Evolutionary conservation across 2,329 filamentous ascomycete species (phyloP).

Genomic region (Ophiostoma pallidulum): DNA sequence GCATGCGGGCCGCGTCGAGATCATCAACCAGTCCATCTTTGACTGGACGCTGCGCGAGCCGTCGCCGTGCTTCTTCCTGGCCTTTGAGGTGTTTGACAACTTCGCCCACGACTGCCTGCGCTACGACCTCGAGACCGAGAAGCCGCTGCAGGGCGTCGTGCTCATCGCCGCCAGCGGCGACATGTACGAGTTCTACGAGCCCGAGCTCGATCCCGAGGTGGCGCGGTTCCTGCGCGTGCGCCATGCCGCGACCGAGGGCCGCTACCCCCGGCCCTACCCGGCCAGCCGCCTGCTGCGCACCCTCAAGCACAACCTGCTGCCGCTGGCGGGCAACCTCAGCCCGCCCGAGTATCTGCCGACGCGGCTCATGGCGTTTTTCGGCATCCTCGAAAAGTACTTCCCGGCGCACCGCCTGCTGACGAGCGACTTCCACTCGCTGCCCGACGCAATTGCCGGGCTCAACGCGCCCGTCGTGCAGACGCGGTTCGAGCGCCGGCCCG

Average conservation of each 20-base stretch:
- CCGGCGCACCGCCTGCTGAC: conserved; percentile 81
- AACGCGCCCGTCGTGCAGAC: conserved; percentile 97
- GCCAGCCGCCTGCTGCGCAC: conserved; percentile 46
- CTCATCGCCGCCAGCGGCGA: conserved; percentile 78
- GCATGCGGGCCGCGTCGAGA: conserved; percentile 79
- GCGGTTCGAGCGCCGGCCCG: conserved; percentile 73
- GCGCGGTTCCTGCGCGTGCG: conserved; percentile 77
- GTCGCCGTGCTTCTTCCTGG: conserved; percentile 92
- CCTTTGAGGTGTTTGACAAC: conserved; percentile 97
- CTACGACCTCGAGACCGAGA: conserved; percentile 73
- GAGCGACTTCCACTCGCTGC: conserved; percentile 81
- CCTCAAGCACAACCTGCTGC: conserved; percentile 54
- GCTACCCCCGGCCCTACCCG: conserved; percentile 53
- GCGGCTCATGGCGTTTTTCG: conserved; percentile 92
- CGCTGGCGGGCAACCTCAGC: conserved; percentile 60
- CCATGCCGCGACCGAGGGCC: conserved; percentile 59
- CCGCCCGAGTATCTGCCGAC: conserved; percentile 90
- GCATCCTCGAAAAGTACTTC: conserved; percentile 79
- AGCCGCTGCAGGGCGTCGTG: conserved; percentile 79
- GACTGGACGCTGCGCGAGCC: conserved; percentile 86
- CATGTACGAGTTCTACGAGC: conserved; percentile 89
- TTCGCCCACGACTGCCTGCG: conserved; percentile 92
- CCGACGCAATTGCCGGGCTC: conserved; percentile 70
- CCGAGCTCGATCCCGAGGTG: conserved; percentile 70
- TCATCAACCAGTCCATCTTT: conserved; percentile 91